Evolutionary conservation across 257 asterid genomes (phyloP).

Genomic region (Fraxinus pennsylvanica): DNA sequence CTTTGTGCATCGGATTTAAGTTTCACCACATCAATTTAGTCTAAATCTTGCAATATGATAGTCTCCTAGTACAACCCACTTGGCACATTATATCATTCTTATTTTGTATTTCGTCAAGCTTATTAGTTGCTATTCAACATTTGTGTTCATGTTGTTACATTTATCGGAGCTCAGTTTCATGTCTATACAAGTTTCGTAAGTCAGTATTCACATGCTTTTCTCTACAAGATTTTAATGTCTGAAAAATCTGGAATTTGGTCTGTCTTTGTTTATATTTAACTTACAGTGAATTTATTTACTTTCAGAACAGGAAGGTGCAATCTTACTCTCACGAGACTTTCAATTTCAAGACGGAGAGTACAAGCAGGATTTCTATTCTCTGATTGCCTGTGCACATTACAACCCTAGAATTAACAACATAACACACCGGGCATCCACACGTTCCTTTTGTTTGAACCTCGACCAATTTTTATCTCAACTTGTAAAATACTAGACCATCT

Average conservation of each 20-base stretch:
- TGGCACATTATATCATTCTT: background rate
- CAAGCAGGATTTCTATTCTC: background rate
- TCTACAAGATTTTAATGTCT: background rate
- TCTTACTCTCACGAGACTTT: slow-evolving; percentile 2
- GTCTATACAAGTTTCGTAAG: background rate
- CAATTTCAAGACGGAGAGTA: slow-evolving; percentile 3
- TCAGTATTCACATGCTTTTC: background rate
- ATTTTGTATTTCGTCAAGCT: background rate
- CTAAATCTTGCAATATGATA: background rate
- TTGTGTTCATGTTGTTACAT: background rate
- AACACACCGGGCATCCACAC: background rate
- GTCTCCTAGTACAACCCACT: background rate
- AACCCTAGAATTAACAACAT: background rate
- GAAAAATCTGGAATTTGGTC: background rate
- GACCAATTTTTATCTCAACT: background rate
- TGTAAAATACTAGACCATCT: background rate
- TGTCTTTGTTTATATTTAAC: background rate
- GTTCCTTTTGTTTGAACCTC: background rate
- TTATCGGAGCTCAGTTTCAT: background rate
- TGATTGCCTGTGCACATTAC: background rate
- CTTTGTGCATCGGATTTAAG: background rate
- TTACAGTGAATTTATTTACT: background rate
- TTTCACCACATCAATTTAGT: background rate
- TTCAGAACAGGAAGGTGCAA: slow-evolving; percentile 4
- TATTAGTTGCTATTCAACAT: background rate